These are phyloP conservation scores for Serendipita indica DNA, from an alignment of 768 basidiomycete genomes.

Conservation along the genomic window DNA sequence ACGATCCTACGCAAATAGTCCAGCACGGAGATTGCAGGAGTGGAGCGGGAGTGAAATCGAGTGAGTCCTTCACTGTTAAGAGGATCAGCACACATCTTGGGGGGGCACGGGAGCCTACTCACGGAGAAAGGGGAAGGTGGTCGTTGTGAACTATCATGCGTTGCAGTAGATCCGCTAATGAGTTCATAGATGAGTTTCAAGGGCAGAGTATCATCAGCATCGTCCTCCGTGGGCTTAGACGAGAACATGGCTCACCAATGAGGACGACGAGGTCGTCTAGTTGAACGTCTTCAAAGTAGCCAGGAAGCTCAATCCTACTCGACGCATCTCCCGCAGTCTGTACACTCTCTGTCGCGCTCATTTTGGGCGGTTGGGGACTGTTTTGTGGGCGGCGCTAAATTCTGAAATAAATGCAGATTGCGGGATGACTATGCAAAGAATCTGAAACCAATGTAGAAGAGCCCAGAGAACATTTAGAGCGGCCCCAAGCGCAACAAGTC, in stretches of 20 bases:
- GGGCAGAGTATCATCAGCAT: background rate
- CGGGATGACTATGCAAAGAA: too few relatives aligned
- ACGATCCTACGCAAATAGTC: constrained; percentile 94
- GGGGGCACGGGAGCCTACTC: constrained; percentile 23
- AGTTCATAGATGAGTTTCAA: background rate
- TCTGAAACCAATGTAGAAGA: too few relatives aligned
- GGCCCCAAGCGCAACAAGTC: too few relatives aligned
- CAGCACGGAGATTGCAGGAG: constrained; percentile 73
- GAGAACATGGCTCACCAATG: constrained; percentile 43
- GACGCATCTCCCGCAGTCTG: too few relatives aligned
- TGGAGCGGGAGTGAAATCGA: constrained; percentile 87
- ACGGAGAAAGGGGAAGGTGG: constrained; percentile 80
- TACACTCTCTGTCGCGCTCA: too few relatives aligned
- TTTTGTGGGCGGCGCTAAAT: too few relatives aligned
- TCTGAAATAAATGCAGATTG: too few relatives aligned
- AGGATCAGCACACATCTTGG: constrained; percentile 14
- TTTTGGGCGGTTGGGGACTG: too few relatives aligned
- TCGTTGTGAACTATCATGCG: constrained; percentile 94
- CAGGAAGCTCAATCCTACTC: constrained; percentile 70
- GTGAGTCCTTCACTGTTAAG: constrained; percentile 65
- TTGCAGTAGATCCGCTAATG: constrained; percentile 84
- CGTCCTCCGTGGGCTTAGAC: background rate
- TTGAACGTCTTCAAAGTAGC: constrained; percentile 69
- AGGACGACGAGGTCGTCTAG: constrained; percentile 76
- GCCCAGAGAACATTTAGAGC: too few relatives aligned